These are phyloP conservation scores for Fusarium irregulare DNA, from an alignment of 2,329 filamentous ascomycete genomes.

Conservation along the genomic window DNA sequence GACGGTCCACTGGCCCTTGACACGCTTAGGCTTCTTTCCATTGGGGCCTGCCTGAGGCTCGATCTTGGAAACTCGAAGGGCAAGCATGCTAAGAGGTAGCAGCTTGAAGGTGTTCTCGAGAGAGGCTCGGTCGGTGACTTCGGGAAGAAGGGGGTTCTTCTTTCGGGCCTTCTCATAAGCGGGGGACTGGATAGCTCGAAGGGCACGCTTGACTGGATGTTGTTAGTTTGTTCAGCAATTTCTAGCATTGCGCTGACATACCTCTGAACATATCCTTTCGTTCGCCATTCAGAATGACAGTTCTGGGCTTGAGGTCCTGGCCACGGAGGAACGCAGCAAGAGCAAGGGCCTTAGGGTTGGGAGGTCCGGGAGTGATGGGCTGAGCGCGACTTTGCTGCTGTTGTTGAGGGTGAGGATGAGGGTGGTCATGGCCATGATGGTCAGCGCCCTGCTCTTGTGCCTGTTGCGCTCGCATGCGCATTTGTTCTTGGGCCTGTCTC, in stretches of 20 bases:
- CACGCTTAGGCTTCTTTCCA: constrained; percentile 82
- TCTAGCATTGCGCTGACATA: constrained; percentile 53
- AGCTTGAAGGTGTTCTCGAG: constrained; percentile 96
- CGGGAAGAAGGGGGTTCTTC: constrained; percentile 90
- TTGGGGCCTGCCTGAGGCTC: constrained; percentile 71
- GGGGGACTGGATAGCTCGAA: constrained; percentile 88
- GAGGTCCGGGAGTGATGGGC: constrained; percentile 80
- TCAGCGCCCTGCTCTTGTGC: constrained; percentile 57
- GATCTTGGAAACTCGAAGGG: constrained; percentile 86
- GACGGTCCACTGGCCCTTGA: constrained; percentile 97
- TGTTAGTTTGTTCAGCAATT: constrained; percentile 12
- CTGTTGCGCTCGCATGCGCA: constrained; percentile 57
- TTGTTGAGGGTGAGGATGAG: constrained; percentile 40
- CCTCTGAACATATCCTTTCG: constrained; percentile 98
- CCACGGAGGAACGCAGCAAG: constrained; percentile 87
- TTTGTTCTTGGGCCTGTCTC: constrained; percentile 65
- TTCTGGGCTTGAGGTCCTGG: constrained; percentile 89
- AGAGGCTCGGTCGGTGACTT: constrained; percentile 86
- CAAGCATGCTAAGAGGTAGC: constrained; percentile 92
- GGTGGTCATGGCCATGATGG: constrained; percentile 42
- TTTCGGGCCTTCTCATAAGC: constrained; percentile 89
- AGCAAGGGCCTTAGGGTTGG: constrained; percentile 88
- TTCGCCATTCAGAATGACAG: constrained; percentile 94
- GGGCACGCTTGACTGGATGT: constrained; percentile 86
- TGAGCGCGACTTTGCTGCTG: constrained; percentile 62